Percentiles rank a stretch among this genome's conserved stretches.
Conservation (phyloP, 768 basidiomycete genomes). For the Mycena latifolia region DNA sequence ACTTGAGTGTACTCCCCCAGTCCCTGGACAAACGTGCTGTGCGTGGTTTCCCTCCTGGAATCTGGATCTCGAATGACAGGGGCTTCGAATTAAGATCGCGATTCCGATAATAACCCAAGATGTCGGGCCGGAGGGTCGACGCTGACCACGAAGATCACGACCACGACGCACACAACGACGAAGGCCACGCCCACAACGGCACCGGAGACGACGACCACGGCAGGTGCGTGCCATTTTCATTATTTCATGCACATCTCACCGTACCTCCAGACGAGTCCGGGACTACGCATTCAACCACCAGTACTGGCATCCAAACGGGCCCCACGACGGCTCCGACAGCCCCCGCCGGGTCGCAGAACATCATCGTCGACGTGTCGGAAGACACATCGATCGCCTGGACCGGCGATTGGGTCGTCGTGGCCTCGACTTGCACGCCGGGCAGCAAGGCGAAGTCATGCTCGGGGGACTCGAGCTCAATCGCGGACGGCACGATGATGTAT, state of each 20-base stretch:
- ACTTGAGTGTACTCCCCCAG: too few relatives aligned
- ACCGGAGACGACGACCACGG: background rate
- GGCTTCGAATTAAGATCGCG: background rate
- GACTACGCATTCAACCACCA: too few relatives aligned
- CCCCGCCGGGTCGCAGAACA: slow-evolving; percentile 12
- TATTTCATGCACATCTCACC: too few relatives aligned
- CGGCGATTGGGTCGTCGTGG: slow-evolving; percentile 2
- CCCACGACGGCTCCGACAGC: slow-evolving; percentile 1
- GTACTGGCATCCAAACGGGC: background rate
- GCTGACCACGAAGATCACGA: background rate
- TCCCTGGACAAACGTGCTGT: background rate
- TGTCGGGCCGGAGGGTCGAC: background rate
- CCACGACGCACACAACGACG: background rate
- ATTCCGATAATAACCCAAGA: background rate
- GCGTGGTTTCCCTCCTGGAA: background rate
- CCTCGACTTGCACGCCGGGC: slow-evolving; percentile 1
- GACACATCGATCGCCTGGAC: slow-evolving; percentile 4
- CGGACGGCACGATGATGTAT: background rate
- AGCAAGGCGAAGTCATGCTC: background rate
- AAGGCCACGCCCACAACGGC: background rate
- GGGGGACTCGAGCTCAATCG: background rate
- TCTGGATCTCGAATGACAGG: background rate
- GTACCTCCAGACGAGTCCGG: too few relatives aligned
- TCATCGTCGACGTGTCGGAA: background rate
- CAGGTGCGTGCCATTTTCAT: too few relatives aligned